Base-by-base conservation (phyloP, 192 early-diverging fungal species). In the Oehlia diaphana region DNA sequence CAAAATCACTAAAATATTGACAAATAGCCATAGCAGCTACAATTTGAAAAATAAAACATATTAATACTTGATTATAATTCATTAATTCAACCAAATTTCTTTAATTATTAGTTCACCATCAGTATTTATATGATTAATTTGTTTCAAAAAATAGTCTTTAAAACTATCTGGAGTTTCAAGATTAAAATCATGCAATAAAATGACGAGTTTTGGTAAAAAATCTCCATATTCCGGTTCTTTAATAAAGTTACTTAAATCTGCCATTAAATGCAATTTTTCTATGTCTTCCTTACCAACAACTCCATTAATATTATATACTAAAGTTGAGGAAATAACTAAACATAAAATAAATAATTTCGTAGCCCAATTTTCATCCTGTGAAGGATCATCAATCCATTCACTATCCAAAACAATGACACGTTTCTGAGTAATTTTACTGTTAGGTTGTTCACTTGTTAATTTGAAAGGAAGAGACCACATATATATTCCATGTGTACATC, bases 341-440 rank as follows among this genome's bases (percentile, higher is more conserved):
- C 66, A 78, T 37, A 78, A 58, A 37, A 78, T 26, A n/a, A 78
- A 78, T 13, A 78, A 63, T 53, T 69, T 78, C 1, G 66, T 69
- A 8, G 64, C 66, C 47, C 66, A 69, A 49, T 69, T 13, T 23
- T 50, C 19, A 33, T 68, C 47, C 69, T 78, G 66, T 21, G 61
- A 6, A 14, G 77, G 66, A n/a, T 69, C 77, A 39, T 78, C 26
- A 4, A 78, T 69, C 1, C 66, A 66, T 68, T 78, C 77, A 39
- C 49, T 50, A 68, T 78, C 77, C 4, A 78, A 26, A 9, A 78
- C 16, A 35, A 78, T 69, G 2, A 78, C 31, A 0, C 77, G 37
- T 44, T 69, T 78, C 19, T 39, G 44, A 47, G 12, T 12, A 47
- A 12, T 47, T 47, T 12, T 6, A 63, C 13, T 3, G 37, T 62